Evolutionary conservation across 495 filamentous ascomycete genomes (phyloP), one percentile per base, ranked within the genome.

Genomic region (Coniosporium apollinis): DNA sequence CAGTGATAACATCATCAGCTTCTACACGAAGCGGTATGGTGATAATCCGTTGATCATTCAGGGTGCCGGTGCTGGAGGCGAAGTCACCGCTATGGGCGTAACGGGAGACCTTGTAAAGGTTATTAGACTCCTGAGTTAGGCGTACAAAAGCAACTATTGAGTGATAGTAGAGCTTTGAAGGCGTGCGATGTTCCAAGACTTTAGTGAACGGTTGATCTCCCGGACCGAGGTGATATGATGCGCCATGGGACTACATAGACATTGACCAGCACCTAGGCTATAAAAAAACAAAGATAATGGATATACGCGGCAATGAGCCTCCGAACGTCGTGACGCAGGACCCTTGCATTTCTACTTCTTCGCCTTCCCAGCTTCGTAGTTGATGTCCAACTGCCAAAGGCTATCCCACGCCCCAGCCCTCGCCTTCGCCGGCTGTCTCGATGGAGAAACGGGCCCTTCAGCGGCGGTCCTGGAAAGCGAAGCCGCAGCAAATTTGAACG

Each of bases 1-100:
- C 24, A 94, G 84, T 57, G 89, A 94, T 53, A 96, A 96, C 62
- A 87, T 94, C 51, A 89, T 97, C 49, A 89, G 74, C 66, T 93
- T 97, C 67, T 92, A 89, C 58, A 94, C 89, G 29, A 77, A 86
- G 64, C 71, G 89, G 47, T 96, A 97, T 52, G 83, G 82, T 25
- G 64, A 62, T 39, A 91, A 85, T 54, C 82, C 89, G 9, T 59
- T 94, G 36, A 89, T 94, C 51, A 73, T 97, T 32, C 85, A 94
- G 65, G 89, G 89, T 39, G 86, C 84, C 24, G 89, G 63, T 34
- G 89, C 89, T 35, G 89, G 89, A 46, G 84, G 79, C 28, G 87
- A 93, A 19, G 84, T 94, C 22, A 96, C 89, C 22, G 89, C 89
- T 19, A 93, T 93, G 83, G 89, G 89, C 30, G 89, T 96, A 17